Conservation (phyloP, 2,329 filamentous ascomycete species). For the Calonectria crousiana region DNA sequence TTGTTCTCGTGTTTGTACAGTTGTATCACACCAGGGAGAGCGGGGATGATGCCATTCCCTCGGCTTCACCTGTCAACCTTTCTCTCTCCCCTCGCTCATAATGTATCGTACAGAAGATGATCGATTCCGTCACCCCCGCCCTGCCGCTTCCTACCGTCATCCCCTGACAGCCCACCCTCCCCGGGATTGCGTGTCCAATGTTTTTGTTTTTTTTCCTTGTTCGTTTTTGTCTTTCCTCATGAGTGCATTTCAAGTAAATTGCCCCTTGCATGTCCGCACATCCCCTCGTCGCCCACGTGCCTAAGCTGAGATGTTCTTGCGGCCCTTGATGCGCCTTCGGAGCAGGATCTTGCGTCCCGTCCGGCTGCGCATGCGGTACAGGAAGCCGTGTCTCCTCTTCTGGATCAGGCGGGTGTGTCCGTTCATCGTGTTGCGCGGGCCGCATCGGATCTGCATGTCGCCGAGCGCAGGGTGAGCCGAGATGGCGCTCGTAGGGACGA, state of each 20-base stretch:
- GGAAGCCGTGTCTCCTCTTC: slow-evolving; percentile 70
- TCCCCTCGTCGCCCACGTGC: background rate
- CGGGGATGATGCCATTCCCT: slow-evolving; percentile 1
- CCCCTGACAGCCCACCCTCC: background rate
- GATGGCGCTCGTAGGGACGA: slow-evolving; percentile 60
- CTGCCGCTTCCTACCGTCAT: background rate
- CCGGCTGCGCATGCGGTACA: slow-evolving; percentile 62
- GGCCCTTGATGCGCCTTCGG: slow-evolving; percentile 65
- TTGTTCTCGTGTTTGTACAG: slow-evolving; percentile 37
- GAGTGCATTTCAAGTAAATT: background rate
- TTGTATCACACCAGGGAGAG: slow-evolving; percentile 33
- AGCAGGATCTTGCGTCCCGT: slow-evolving; percentile 66
- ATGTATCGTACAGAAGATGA: slow-evolving; percentile 40
- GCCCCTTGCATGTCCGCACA: background rate
- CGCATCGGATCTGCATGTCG: slow-evolving; percentile 67
- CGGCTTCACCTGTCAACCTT: slow-evolving; percentile 28
- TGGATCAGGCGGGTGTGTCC: slow-evolving; percentile 66
- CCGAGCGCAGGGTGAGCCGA: slow-evolving; percentile 66
- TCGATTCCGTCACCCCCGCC: background rate
- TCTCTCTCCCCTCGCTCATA: background rate
- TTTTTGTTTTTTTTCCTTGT: background rate
- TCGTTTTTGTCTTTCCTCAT: background rate
- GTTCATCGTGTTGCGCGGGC: slow-evolving; percentile 70
- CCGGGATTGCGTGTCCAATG: background rate
- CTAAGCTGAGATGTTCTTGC: slow-evolving; percentile 52